Base-by-base conservation (phyloP, 1,284 basidiomycete species). In the Hymenochaete sp. region DNA sequence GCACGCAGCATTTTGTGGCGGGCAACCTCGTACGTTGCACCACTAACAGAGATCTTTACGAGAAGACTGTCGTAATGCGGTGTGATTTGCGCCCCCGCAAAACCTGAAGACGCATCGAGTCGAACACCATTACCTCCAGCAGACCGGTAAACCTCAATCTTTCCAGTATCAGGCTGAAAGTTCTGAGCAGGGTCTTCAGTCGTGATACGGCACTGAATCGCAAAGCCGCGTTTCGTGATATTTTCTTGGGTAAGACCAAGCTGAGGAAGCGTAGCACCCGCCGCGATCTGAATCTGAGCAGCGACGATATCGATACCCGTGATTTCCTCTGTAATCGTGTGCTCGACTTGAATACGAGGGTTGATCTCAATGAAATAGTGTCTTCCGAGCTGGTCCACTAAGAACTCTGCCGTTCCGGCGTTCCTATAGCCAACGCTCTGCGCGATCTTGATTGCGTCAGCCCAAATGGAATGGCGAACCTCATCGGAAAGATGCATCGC, bases 361-460 rank as follows among this genome's bases (percentile, higher is more conserved):
- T 95, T 96, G 58, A 93, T 97, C 66, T 98, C 95, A 61, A 98
- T 98, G 68, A 98, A 98, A 69, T 98, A 97, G 67, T 96, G 91
- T 54, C 93, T 77, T 58, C 86, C 89, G 73, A 88, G 79, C 64
- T 93, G 87, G 67, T 98, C 95, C 53, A 98, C 92, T 60, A 98
- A 73, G 74, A 96, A 95, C 67, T 97, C 93, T 38, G 90, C 93
- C 27, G 95, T 98, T 58, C 95, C 95, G 41, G 95, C 95, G 64
- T 97, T 97, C 56, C 91, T 78, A 67, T 98, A 98, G 14, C 82
- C 79, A 55, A 98, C 95, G 47, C 86, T 87, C 68, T 76, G 82
- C 44, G 93, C 93, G 49, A 98, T 74, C 68, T 86, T 96, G 68
- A 97, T 90, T n/a, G 95, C 95, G 60, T 97, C 93, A 42, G 65